phyloP scores from a whole-genome alignment of 192 early-diverging fungal genomes.

The Chytriomyces sp. region DNA sequence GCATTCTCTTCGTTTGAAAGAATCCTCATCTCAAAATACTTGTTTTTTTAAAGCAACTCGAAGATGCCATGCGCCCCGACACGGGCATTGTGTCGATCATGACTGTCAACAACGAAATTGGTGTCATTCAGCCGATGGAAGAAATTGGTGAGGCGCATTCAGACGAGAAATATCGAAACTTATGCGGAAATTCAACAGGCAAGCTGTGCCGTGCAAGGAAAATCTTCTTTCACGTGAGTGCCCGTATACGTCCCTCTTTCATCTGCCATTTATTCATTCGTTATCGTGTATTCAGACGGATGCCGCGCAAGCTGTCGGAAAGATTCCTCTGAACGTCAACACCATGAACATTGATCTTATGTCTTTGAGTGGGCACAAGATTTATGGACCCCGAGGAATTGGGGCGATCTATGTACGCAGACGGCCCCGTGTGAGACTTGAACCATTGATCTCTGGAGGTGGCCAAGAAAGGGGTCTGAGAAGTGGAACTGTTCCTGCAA shows the following conservation, averaged over 20 bases:
- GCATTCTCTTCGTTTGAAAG: slow-evolving; percentile 6
- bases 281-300: slow-evolving; percentile 65
- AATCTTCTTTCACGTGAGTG: slow-evolving; percentile 83
- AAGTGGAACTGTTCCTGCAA: slow-evolving; percentile 92
- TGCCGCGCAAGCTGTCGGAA: slow-evolving; percentile 94
- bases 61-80: slow-evolving; percentile 85
- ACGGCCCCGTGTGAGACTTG: slow-evolving; percentile 89
- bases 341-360: slow-evolving; percentile 93
- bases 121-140: slow-evolving; percentile 89
- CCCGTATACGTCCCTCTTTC: background rate
- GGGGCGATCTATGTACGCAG: slow-evolving; percentile 93
- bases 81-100: slow-evolving; percentile 93
- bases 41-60: slow-evolving; percentile 53
- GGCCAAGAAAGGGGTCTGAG: slow-evolving; percentile 95
- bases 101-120: slow-evolving; percentile 99
- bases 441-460: slow-evolving; percentile 89
- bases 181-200: slow-evolving; percentile 23
- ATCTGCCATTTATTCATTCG: background rate
- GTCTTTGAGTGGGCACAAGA: slow-evolving; percentile 96
- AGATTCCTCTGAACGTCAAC: slow-evolving; percentile 91
- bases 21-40: slow-evolving; percentile 1
- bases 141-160: slow-evolving; percentile 69
- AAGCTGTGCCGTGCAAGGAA: slow-evolving; percentile 82
- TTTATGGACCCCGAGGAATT: slow-evolving; percentile 98
- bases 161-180: too few relatives aligned